phyloP scores from a whole-genome alignment of 2,329 filamentous ascomycete species.

The Trichoderma asperellum region DNA sequence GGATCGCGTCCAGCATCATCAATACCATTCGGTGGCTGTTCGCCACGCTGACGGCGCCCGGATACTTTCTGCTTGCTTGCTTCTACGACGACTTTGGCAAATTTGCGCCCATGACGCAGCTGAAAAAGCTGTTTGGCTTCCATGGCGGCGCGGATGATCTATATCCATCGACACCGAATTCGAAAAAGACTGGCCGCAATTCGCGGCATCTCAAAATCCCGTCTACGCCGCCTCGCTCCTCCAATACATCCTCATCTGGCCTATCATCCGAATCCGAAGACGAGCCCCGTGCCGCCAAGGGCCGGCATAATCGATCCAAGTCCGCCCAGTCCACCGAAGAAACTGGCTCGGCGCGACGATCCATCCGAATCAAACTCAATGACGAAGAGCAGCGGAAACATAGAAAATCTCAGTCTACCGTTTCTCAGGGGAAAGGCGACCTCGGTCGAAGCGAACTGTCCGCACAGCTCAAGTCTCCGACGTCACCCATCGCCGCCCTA shows the following conservation, averaged over 20 bases:
- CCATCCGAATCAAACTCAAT: slow-evolving; percentile 88
- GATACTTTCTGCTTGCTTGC: slow-evolving; percentile 78
- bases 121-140: slow-evolving; percentile 65
- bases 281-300: slow-evolving; percentile 38
- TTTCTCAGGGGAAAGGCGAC: slow-evolving; percentile 49
- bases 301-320: slow-evolving; percentile 65
- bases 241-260: slow-evolving; percentile 61
- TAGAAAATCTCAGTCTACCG: slow-evolving; percentile 60
- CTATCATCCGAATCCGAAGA: slow-evolving; percentile 76
- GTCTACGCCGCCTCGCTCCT: slow-evolving; percentile 37
- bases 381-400: slow-evolving; percentile 79
- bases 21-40: slow-evolving; percentile 78
- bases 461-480: slow-evolving; percentile 89
- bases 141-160: slow-evolving; percentile 43
- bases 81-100: slow-evolving; percentile 80
- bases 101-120: slow-evolving; percentile 77
- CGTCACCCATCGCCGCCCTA: slow-evolving; percentile 75
- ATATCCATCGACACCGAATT: slow-evolving; percentile 36
- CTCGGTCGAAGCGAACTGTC: slow-evolving; percentile 58
- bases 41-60: slow-evolving; percentile 77
- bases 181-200: slow-evolving; percentile 27
- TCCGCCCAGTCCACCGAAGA: slow-evolving; percentile 65
- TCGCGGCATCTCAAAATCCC: slow-evolving; percentile 38
- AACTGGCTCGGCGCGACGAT: slow-evolving; percentile 67
- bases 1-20: slow-evolving; percentile 72